Conservation (phyloP, 1,284 basidiomycete species). For the Pseudozyma sp. region DNA sequence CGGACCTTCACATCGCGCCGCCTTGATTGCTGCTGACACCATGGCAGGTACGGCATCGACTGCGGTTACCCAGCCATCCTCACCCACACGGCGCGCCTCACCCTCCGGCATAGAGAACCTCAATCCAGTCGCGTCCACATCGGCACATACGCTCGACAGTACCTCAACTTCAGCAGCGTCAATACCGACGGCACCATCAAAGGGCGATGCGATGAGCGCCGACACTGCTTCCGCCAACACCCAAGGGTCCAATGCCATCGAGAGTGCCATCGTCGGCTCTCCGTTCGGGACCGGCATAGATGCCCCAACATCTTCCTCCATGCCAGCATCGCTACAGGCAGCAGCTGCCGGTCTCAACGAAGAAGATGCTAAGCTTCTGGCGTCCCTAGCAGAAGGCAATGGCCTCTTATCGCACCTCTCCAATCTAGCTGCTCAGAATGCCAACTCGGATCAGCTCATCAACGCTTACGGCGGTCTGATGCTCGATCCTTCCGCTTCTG, state of each 20-base stretch:
- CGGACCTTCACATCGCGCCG: slow-evolving; percentile 6
- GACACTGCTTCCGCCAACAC: neutral
- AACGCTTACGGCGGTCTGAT: slow-evolving; percentile 25
- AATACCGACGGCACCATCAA: neutral
- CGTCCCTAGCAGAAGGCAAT: slow-evolving; percentile 48
- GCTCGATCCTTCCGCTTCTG: slow-evolving; percentile 20
- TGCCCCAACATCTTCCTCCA: slow-evolving; percentile 11
- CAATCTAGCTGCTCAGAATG: slow-evolving; percentile 32
- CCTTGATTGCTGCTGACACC: neutral
- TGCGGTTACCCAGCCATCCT: slow-evolving; percentile 16
- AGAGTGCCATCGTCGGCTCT: neutral
- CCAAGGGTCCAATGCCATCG: slow-evolving; percentile 2
- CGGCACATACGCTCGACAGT: slow-evolving; percentile 49
- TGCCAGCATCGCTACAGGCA: slow-evolving; percentile 25
- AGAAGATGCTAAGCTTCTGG: slow-evolving; percentile 56
- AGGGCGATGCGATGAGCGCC: slow-evolving; percentile 1
- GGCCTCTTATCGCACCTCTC: slow-evolving; percentile 42
- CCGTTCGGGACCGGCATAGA: slow-evolving; percentile 5
- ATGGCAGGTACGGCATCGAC: slow-evolving; percentile 30
- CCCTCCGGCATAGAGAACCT: slow-evolving; percentile 45
- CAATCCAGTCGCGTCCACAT: slow-evolving; percentile 51
- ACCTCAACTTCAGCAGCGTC: slow-evolving; percentile 1
- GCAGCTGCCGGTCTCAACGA: slow-evolving; percentile 44
- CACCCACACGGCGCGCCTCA: slow-evolving; percentile 31
- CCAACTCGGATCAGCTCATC: slow-evolving; percentile 23